A percentile compares a stretch with the other conserved stretches of the same genome.
Conservation (phyloP, 2,329 filamentous ascomycete genomes). For the Monascus ruber region DNA sequence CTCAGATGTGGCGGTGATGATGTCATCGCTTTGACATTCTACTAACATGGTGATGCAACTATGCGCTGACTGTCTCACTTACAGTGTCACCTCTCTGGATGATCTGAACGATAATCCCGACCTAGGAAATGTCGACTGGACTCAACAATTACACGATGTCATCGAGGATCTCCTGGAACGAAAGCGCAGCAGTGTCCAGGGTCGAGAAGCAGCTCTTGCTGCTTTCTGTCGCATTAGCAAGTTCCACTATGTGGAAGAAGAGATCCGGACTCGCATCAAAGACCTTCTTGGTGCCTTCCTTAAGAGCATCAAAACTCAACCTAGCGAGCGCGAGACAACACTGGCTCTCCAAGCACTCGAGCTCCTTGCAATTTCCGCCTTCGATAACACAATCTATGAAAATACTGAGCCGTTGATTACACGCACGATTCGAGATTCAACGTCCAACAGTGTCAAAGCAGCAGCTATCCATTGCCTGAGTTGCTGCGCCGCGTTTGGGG, state of each 20-base stretch:
- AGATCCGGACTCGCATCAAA: constrained; percentile 47
- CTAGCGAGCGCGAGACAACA: constrained; percentile 56
- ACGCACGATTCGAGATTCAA: constrained; percentile 53
- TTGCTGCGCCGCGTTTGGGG: constrained; percentile 63
- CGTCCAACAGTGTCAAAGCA: constrained; percentile 53
- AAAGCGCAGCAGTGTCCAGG: constrained; percentile 64
- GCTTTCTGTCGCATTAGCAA: constrained; percentile 56
- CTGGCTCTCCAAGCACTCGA: constrained; percentile 61
- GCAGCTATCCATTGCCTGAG: constrained; percentile 63
- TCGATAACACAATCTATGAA: constrained; percentile 56
- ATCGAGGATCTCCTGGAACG: constrained; percentile 63
- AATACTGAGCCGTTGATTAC: constrained; percentile 48
- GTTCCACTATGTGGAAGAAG: constrained; percentile 53
- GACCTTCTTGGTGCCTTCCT: constrained; percentile 57
- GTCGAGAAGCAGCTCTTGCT: constrained; percentile 53
- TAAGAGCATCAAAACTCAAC: constrained; percentile 58
- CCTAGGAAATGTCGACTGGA: constrained; percentile 47
- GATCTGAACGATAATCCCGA: constrained; percentile 48
- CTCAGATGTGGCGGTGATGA: constrained; percentile 18
- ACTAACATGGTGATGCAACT: background rate
- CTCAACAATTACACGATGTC: constrained; percentile 50
- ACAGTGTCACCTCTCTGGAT: constrained; percentile 55
- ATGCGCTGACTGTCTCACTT: constrained; percentile 4
- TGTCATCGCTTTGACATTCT: constrained; percentile 14
- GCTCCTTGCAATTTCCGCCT: constrained; percentile 56